Conservation (phyloP, 306 rosid genomes). For the Trifolium fragiferum region DNA sequence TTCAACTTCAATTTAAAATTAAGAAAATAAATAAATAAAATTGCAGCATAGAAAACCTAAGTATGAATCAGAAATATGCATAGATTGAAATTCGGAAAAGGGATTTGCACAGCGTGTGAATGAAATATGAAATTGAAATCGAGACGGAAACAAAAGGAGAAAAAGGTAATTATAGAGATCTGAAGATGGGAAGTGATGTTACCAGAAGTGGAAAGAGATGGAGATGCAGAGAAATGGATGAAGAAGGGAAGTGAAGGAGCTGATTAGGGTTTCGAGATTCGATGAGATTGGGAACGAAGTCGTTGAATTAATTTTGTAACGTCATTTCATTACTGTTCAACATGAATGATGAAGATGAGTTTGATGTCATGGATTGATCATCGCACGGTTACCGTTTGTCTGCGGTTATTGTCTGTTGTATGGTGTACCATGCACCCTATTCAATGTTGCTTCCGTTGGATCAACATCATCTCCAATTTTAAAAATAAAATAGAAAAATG, state of each 20-base stretch:
- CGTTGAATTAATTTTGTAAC: slow-evolving; percentile 37
- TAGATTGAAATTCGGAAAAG: slow-evolving; percentile 8
- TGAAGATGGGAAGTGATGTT: slow-evolving; percentile 30
- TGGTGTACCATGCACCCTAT: not conserved
- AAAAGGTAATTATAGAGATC: slow-evolving; percentile 45
- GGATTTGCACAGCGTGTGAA: not conserved
- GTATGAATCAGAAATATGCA: not conserved
- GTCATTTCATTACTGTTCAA: not conserved
- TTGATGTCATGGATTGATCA: slow-evolving; percentile 2
- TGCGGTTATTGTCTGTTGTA: not conserved
- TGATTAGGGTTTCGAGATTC: slow-evolving; percentile 63
- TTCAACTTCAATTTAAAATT: slow-evolving; percentile 11
- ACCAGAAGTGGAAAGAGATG: slow-evolving; percentile 39
- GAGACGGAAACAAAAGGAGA: not conserved
- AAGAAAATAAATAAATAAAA: not conserved
- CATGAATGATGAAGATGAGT: slow-evolving; percentile 16
- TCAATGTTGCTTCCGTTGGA: not conserved
- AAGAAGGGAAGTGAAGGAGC: slow-evolving; percentile 36
- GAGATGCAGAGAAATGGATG: slow-evolving; percentile 21
- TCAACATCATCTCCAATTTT: too few relatives aligned
- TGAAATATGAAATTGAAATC: not conserved
- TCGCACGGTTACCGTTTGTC: slow-evolving; percentile 35
- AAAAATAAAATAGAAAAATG: too few relatives aligned
- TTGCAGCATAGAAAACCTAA: not conserved
- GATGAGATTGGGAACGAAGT: slow-evolving; percentile 34